Base-by-base conservation (phyloP, 2,329 filamentous ascomycete genomes). In the Anthostomella pinea region DNA sequence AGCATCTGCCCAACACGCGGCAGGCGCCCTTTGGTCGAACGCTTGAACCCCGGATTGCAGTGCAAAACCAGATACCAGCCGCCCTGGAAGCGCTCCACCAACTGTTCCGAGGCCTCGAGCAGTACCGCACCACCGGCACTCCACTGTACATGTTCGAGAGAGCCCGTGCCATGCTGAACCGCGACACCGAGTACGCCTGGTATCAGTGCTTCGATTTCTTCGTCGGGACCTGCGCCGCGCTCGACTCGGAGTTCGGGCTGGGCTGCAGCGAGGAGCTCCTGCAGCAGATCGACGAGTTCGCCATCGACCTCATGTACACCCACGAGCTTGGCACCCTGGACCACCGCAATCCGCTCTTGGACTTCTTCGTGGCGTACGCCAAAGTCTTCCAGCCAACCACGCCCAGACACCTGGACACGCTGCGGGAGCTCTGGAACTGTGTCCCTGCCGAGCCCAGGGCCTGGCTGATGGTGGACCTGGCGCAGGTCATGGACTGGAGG, bases 231-330 rank as follows among this genome's bases (percentile, higher is more conserved):
- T 49, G 44, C 37, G 17, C 19, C 1, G 39, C 30, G 13, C 41
- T 49, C 21, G 46, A 49, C 39, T 26, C 33, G 4, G 44, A 45
- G n/a, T 26, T 25, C 19, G 41, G 42, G 5, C 34, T 48, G 14
- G 47, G 45, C 14, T 45, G 37, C 27, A 45, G 47, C 35, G 39
- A 46, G 5, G 41, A 40, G 15, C 33, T 50, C 3, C 32, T 48
- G 3, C 19, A 21, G 25, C 45, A 50, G 45, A 30, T 48, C 9
- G 38, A 45, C 22, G 39, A 45, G 13, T 50, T 50, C 20, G 37
- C 35, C 2, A 8, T 46, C 13, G 33, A 41, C 9, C 31, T 50
- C 8, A 38, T 43, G 33, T 24, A 36, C n/a, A 17, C 30, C 4
- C 42, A 37, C 19, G 32, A 47, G 9, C 16, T 35, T 24, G 33